Evolutionary conservation across 495 filamentous ascomycete genomes (phyloP), one percentile per base, ranked within the genome.

Genomic region (Articulospora tetracladia): DNA sequence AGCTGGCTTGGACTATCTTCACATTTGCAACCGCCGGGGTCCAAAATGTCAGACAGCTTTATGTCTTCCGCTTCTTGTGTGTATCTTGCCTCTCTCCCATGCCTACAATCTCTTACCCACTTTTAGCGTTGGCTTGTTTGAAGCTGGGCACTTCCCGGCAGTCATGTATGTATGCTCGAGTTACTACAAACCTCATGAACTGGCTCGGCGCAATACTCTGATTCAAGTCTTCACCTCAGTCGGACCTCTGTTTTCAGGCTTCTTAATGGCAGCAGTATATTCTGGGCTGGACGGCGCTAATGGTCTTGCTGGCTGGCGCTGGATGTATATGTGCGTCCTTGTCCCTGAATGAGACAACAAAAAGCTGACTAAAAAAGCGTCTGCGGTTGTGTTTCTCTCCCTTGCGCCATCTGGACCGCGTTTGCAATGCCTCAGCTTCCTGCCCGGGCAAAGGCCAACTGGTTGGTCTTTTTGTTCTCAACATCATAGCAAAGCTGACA

Each of bases 111-210:
- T n/a, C 25, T 3, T 23, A 22, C 12, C 17, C 27, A 19, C 13
- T 48, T 39, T 28, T 51, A 59, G 57, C 15, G 57, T 53, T 52
- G 46, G 46, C n/a, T 46, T 58, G n/a, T 58, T 58, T 20, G 57
- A 59, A 53, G 48, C 47, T 20, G 57, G 57, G 27, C 48, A 52
- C 17, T 59, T 52, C 30, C 57, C 57, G 1, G 57, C 47, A 13
- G 48, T 59, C 17, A 52, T 52, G 39, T 86, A 85, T 61, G 79
- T 89, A 62, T 70, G 86, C 4, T 83, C 83, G 2, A 77, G 77
- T 0, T 89, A 84, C 84, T 89, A 89, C 62, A 86, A 78, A 7
- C 76, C 80, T 58, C 71, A 74, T 36, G 86, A 89, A 67, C 73
- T 87, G 1, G 84, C 80, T 4, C 87, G 86, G 64, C 77, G 86